Conservation (phyloP, 1,284 basidiomycete genomes). For the Fistulinella staudtii region DNA sequence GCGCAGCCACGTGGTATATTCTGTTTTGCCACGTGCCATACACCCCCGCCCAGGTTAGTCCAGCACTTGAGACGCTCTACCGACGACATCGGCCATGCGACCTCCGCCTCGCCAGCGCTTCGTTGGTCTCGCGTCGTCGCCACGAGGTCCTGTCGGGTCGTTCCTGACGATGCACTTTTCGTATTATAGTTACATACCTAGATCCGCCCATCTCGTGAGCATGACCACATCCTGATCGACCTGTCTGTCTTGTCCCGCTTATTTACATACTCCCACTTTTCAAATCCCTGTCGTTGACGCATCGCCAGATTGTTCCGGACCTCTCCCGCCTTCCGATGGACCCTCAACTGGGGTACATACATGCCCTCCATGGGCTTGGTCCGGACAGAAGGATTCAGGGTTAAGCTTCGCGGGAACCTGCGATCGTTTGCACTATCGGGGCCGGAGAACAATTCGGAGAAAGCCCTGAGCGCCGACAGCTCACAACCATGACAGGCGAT, state of each 20-base stretch:
- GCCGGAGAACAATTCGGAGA: constrained; percentile 23
- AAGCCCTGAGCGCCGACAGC: constrained; percentile 28
- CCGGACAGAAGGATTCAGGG: too few relatives aligned
- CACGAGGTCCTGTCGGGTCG: constrained; percentile 19
- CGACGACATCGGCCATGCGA: constrained; percentile 12
- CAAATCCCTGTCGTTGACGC: too few relatives aligned
- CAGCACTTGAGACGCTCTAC: neutral
- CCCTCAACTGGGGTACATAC: too few relatives aligned
- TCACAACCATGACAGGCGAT: constrained; percentile 30
- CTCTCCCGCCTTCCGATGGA: too few relatives aligned
- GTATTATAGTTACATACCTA: too few relatives aligned
- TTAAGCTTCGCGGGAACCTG: constrained; percentile 25
- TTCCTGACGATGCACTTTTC: constrained; percentile 20
- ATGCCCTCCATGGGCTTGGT: too few relatives aligned
- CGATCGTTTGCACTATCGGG: constrained; percentile 16
- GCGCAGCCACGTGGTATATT: neutral
- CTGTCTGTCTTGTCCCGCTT: neutral
- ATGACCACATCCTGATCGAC: constrained; percentile 9
- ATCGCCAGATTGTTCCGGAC: too few relatives aligned
- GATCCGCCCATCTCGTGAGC: neutral
- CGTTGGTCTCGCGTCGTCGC: constrained; percentile 10
- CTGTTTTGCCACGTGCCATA: constrained; percentile 13
- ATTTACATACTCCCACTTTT: too few relatives aligned
- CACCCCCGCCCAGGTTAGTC: constrained; percentile 10
- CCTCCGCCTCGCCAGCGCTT: constrained; percentile 18